phyloP scores from a whole-genome alignment of 305 asterid genomes.

The Rubia peregrina region DNA sequence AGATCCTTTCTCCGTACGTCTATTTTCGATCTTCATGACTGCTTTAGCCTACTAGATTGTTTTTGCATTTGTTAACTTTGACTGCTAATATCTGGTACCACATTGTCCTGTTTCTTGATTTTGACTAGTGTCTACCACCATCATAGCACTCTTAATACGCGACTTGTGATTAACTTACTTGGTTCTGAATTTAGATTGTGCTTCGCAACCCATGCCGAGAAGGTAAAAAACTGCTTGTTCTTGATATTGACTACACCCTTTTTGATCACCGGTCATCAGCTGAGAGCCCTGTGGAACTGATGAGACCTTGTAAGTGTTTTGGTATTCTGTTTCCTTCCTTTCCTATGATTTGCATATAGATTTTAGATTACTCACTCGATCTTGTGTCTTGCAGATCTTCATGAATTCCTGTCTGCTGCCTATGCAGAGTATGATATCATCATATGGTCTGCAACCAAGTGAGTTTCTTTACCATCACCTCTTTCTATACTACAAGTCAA shows the following conservation, averaged over 20 bases:
- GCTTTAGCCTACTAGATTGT: not conserved
- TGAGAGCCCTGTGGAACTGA: constrained; percentile 81
- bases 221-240: constrained; percentile 88
- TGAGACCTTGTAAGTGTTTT: constrained; percentile 83
- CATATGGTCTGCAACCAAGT: constrained; percentile 90
- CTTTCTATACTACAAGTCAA: not conserved
- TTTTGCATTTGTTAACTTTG: not conserved
- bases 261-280: constrained; percentile 95
- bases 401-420: constrained; percentile 82
- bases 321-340: constrained; percentile 25
- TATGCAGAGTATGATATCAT: constrained; percentile 91
- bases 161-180: not conserved
- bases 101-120: not conserved
- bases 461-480: constrained; percentile 6
- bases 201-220: constrained; percentile 79
- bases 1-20: not conserved
- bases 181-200: constrained; percentile 41
- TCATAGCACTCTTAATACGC: not conserved
- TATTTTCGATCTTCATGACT: not conserved
- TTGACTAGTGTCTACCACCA: not conserved
- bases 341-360: constrained; percentile 29
- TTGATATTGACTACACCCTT: constrained; percentile 90
- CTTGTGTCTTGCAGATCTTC: constrained; percentile 60
- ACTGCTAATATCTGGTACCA: not conserved
- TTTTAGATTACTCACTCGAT: not conserved